Percentiles rank a stretch among this genome's conserved stretches.
phyloP scores from a whole-genome alignment of 2,329 filamentous ascomycete genomes.

The Arthrobotrys megalospora region DNA sequence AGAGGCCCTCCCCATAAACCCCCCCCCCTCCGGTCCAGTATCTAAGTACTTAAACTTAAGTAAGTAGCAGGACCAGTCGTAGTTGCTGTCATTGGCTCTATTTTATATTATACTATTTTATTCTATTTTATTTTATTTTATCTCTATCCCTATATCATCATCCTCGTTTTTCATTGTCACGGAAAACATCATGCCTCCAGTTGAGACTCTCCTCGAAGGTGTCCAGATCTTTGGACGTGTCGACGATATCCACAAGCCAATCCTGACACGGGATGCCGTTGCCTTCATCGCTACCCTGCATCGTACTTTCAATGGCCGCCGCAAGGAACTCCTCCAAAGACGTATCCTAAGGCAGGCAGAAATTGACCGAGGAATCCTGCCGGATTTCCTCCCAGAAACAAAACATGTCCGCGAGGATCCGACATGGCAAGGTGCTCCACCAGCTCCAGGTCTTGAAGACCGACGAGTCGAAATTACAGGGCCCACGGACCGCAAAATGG shows the following conservation, averaged over 20 bases:
- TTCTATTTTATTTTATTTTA: too few relatives aligned
- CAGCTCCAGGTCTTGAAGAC: slow-evolving; percentile 92
- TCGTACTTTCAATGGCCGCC: slow-evolving; percentile 90
- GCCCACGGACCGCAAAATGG: slow-evolving; percentile 98
- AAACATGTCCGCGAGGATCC: slow-evolving; percentile 94
- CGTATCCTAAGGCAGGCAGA: slow-evolving; percentile 89
- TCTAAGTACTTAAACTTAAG: not conserved
- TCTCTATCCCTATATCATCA: not conserved
- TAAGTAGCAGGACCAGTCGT: not conserved
- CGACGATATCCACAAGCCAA: slow-evolving; percentile 85
- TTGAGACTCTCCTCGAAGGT: slow-evolving; percentile 85
- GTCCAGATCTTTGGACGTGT: slow-evolving; percentile 87
- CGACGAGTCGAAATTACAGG: slow-evolving; percentile 97
- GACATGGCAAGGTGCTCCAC: slow-evolving; percentile 91
- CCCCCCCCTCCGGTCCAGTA: not conserved
- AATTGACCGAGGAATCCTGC: slow-evolving; percentile 88
- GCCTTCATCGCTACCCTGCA: slow-evolving; percentile 91
- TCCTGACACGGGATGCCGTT: slow-evolving; percentile 85
- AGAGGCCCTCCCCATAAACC: not conserved
- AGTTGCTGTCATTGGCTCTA: not conserved
- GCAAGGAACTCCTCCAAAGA: slow-evolving; percentile 89
- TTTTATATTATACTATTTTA: not conserved
- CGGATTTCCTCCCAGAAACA: slow-evolving; percentile 96
- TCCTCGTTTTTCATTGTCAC: not conserved
- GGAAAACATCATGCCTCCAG: slow-evolving; percentile 74